Evolutionary conservation across 139 green algal genomes (phyloP).

Genomic region (Chlamydomonas incerta): DNA sequence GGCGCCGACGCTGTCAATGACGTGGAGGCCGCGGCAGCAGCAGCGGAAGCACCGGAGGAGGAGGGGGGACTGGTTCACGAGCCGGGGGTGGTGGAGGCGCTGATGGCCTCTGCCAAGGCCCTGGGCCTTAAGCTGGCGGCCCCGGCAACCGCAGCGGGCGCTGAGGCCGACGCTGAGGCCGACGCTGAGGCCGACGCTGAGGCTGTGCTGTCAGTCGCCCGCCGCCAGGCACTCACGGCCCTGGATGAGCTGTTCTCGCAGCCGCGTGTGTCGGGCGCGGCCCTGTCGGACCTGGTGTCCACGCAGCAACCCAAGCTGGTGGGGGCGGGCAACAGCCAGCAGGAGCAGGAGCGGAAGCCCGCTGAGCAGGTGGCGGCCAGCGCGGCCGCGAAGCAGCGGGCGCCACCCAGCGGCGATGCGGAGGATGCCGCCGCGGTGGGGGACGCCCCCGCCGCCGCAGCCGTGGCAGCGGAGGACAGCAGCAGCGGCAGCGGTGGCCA

Average conservation of each 20-base stretch:
- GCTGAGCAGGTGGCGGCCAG: no score
- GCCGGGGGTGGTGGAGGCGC: constrained; percentile 5
- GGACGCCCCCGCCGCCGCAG: no score
- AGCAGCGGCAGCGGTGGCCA: not conserved
- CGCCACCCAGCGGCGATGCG: not conserved
- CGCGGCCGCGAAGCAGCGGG: not conserved
- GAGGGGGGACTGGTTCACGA: not conserved
- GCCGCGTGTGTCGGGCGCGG: not conserved
- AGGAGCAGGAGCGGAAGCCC: not conserved
- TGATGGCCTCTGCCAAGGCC: not conserved
- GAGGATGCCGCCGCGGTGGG: not conserved
- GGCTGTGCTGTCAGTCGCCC: not conserved
- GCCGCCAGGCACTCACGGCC: not conserved
- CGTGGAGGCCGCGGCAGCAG: not conserved
- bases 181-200: not conserved
- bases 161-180: not conserved
- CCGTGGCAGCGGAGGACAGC: not conserved
- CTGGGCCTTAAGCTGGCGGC: constrained; percentile 8
- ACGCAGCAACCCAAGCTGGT: not conserved
- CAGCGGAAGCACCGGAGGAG: not conserved
- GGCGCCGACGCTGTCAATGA: no score
- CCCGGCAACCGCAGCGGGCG: not conserved
- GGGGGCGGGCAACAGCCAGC: not conserved
- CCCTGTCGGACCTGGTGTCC: not conserved
- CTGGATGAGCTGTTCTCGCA: not conserved